Base-by-base conservation (phyloP, 306 rosid species). In the Macrotyloma uniflorum region DNA sequence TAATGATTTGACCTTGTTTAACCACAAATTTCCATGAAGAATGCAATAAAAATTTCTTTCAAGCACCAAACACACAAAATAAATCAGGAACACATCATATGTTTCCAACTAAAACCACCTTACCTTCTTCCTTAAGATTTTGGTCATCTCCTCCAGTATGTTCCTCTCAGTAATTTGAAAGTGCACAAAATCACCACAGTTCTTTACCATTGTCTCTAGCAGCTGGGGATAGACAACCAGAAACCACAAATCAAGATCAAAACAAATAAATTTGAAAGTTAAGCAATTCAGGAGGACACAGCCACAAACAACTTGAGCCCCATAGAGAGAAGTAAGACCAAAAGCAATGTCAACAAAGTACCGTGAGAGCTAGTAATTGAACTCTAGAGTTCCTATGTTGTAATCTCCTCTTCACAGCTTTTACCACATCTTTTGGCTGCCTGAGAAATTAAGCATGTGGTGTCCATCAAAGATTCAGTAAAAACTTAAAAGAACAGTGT, bases 121-220 rank as follows among this genome's bases (percentile, higher is more conserved):
- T 84, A 93, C 99, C 99, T 91, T 96, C 90, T 96, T 96, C 87
- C 82, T 91, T 70, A 96, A 93, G 35, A 93, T 87, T 89, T 96
- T 96, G 73, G 87, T 85, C 99, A 96, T 93, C 89, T 96, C 99
- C 55, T 90, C 99, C 70, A 96, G 78, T 74, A 96, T 18, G 79
- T 89, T 88, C 86, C 89, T 89, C 84, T 96, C 99, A 10, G 91
- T 93, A 85, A 96, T 93, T 87, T 96, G 99, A 71, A 85, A 88
- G 85, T 96, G 99, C 78, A 91, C 88, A 74, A 77, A 81, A 36
- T 96, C 98, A 83, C 99, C 99, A 75, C 98, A 96, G 81, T 96
- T 96, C 94, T 96, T 96, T 82, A 96, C 99, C 99, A 96, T 91
- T 32, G 99, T 96, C 85, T 96, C 99, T 81, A 96, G 83, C 36